phyloP scores from a whole-genome alignment of 2,329 filamentous ascomycete genomes.

The Lomentospora prolificans region DNA sequence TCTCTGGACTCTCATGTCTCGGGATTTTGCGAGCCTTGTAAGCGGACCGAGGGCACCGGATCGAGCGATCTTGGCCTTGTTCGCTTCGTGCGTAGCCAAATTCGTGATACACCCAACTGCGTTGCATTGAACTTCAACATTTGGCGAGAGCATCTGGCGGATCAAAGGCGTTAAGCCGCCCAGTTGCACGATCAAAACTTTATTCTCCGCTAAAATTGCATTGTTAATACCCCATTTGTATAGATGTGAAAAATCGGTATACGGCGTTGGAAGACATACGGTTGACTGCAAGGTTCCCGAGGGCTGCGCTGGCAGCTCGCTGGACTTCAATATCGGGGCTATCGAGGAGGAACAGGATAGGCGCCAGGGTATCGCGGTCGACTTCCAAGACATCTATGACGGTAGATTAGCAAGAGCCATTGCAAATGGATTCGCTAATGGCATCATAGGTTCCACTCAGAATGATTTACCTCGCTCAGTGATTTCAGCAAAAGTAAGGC shows the following conservation, averaged over 20 bases:
- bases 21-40: constrained; percentile 87
- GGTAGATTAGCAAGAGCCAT: constrained; percentile 14
- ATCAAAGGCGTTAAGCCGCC: constrained; percentile 87
- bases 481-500: constrained; percentile 96
- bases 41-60: constrained; percentile 87
- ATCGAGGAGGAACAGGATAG: constrained; percentile 89
- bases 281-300: constrained; percentile 95
- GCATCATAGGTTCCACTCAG: too few species aligned
- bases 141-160: constrained; percentile 94
- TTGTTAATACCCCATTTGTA: constrained; percentile 22
- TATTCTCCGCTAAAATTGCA: constrained; percentile 73
- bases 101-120: constrained; percentile 99
- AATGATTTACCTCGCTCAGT: constrained; percentile 85
- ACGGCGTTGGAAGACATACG: constrained; percentile 66
- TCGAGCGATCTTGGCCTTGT: constrained; percentile 96
- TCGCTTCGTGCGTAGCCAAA: constrained; percentile 94
- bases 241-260: too few species aligned
- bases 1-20: constrained; percentile 95
- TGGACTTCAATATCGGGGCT: constrained; percentile 96
- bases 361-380: constrained; percentile 86
- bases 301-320: constrained; percentile 85
- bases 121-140: constrained; percentile 98
- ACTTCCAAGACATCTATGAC: constrained; percentile 85
- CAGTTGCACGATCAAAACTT: constrained; percentile 88
- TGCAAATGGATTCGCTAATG: too few species aligned